A percentile compares a stretch with the other conserved stretches of the same genome.
Conservation (phyloP, 305 asterid genomes). For the Fraxinus velutina region DNA sequence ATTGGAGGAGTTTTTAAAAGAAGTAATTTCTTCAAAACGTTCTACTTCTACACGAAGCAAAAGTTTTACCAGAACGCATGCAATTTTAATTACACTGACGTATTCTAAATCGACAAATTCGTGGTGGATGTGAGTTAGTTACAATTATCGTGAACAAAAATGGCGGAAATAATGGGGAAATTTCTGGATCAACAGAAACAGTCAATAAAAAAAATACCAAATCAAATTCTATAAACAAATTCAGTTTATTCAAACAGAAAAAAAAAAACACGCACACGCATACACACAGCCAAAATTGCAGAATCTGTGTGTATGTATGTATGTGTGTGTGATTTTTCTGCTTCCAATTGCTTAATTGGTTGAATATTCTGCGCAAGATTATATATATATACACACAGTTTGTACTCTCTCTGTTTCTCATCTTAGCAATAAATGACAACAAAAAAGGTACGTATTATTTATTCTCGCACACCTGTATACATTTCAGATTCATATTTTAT, state of each 20-base stretch:
- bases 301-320: background rate
- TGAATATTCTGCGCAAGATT: background rate
- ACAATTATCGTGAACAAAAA: too few species aligned
- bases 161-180: background rate
- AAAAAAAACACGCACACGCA: background rate
- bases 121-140: background rate
- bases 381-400: too few species aligned
- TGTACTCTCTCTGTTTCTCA: background rate
- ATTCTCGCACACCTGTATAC: background rate
- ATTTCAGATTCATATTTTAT: background rate
- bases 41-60: too few species aligned
- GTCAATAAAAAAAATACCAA: background rate
- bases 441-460: background rate
- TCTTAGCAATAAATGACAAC: background rate
- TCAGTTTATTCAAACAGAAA: background rate
- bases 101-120: background rate
- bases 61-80: too few species aligned
- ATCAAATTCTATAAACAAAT: background rate
- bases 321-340: background rate
- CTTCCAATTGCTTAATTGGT: background rate
- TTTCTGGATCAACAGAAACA: background rate
- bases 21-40: too few species aligned
- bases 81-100: too few species aligned
- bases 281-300: background rate
- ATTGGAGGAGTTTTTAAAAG: too few species aligned